phyloP scores from a whole-genome alignment of 371 early-diverging fungal species.

The Gilbertella persicaria region DNA sequence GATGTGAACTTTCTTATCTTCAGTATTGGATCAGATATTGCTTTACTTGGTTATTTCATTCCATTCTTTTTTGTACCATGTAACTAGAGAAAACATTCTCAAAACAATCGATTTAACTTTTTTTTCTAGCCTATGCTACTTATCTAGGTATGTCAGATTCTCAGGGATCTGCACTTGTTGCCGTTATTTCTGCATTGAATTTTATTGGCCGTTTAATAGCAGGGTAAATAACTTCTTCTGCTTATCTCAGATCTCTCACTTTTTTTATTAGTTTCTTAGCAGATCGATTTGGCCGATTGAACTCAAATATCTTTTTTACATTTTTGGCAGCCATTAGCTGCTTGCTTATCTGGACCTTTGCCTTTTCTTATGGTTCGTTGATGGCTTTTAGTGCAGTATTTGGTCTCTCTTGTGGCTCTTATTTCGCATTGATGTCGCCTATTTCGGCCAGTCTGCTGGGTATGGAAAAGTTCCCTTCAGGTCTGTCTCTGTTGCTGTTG shows the following conservation, averaged over 20 bases:
- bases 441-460: constrained; percentile 36
- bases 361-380: constrained; percentile 39
- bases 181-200: constrained; percentile 24
- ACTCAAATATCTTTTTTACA: constrained; percentile 51
- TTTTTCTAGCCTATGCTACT: constrained; percentile 21
- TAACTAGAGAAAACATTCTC: not conserved
- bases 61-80: constrained; percentile 38
- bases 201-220: constrained; percentile 22
- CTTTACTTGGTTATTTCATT: constrained; percentile 29
- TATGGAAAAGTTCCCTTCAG: constrained; percentile 46
- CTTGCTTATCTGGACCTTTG: constrained; percentile 65
- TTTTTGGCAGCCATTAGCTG: constrained; percentile 47
- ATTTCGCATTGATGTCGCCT: constrained; percentile 36
- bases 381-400: constrained; percentile 56
- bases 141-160: constrained; percentile 20
- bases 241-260: not conserved
- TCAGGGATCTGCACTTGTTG: constrained; percentile 28
- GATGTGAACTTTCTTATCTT: constrained; percentile 20
- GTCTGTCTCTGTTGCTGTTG: constrained; percentile 34
- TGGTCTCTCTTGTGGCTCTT: constrained; percentile 64
- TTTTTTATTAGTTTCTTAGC: constrained; percentile 18
- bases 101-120: not conserved
- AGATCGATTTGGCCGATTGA: constrained; percentile 60
- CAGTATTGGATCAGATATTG: constrained; percentile 23
- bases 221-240: constrained; percentile 5